phyloP scores from a whole-genome alignment of 139 green algal species.

The Chloropicon primus region DNA sequence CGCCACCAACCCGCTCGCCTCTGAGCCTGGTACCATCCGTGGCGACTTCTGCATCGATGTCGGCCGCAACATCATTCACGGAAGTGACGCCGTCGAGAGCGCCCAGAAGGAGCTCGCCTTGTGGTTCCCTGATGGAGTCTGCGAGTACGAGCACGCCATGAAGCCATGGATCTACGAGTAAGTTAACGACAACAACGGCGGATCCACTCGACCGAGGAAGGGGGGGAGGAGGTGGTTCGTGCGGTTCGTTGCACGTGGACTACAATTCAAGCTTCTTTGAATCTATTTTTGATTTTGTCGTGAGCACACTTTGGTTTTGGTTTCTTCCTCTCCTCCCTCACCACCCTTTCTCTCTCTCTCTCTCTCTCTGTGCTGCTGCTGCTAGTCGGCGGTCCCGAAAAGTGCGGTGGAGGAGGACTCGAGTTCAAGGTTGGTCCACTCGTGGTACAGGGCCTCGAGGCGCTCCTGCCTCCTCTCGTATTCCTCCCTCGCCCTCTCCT shows the following conservation, averaged over 20 bases:
- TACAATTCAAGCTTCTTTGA: no score
- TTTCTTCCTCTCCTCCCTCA: no score
- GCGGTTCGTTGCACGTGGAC: no score
- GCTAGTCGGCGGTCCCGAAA: not conserved
- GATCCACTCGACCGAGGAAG: no score
- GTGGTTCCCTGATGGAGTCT: constrained; percentile 81
- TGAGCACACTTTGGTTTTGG: no score
- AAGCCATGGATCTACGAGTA: constrained; percentile 57
- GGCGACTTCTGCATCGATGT: constrained; percentile 69
- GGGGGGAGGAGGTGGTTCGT: no score
- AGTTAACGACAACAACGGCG: not conserved
- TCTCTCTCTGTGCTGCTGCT: not conserved
- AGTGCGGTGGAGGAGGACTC: not conserved
- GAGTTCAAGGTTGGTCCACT: not conserved
- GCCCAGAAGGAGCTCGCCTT: constrained; percentile 85
- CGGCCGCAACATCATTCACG: constrained; percentile 91
- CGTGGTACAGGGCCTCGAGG: not conserved
- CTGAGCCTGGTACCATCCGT: constrained; percentile 89
- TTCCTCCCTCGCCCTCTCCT: not conserved
- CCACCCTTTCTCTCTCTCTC: not conserved
- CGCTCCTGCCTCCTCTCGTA: not conserved
- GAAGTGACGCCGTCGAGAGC: constrained; percentile 76
- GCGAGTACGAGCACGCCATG: constrained; percentile 44
- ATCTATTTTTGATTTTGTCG: not conserved
- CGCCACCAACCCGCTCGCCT: constrained; percentile 82